Evolutionary conservation across 2,329 filamentous ascomycete species (phyloP).

Genomic region (Epichloe sp.): DNA sequence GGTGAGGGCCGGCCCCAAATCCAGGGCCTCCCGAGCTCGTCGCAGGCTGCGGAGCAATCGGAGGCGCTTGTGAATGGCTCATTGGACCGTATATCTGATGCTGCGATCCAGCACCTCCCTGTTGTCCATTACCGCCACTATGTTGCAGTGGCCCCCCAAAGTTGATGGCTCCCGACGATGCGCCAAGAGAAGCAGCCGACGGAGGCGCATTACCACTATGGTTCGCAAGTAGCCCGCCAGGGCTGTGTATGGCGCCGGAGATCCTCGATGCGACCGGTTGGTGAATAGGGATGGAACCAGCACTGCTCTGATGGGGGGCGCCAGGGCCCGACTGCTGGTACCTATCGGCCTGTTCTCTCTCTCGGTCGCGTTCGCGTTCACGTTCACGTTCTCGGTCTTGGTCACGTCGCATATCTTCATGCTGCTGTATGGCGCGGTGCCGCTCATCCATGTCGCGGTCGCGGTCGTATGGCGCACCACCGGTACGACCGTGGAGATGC

Average conservation of each 20-base stretch:
- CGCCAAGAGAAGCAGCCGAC: conserved; percentile 38
- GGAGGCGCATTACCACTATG: conserved; percentile 45
- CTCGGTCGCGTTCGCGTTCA: conserved; percentile 42
- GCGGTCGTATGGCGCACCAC: conserved; percentile 31
- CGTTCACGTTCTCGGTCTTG: conserved; percentile 46
- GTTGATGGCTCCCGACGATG: conserved; percentile 34
- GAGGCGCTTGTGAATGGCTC: conserved; percentile 34
- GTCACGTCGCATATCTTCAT: conserved; percentile 35
- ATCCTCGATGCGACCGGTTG: conserved; percentile 82
- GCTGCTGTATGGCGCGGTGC: conserved; percentile 32
- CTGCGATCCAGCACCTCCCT: conserved; percentile 31
- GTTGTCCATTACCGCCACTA: conserved; percentile 31
- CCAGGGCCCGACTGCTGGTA: conserved; percentile 45
- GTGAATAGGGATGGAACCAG: conserved; percentile 80
- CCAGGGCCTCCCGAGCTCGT: conserved; percentile 48
- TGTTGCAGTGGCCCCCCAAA: conserved; percentile 48
- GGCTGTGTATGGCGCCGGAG: conserved; percentile 75
- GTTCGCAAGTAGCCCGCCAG: conserved; percentile 72
- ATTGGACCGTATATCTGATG: conserved; percentile 47
- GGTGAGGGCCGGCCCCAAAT: conserved; percentile 55
- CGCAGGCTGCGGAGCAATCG: conserved; percentile 40
- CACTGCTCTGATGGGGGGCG: conserved; percentile 63
- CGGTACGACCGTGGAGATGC: conserved; percentile 26
- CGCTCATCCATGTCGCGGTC: conserved; percentile 36
- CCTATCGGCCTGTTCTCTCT: conserved; percentile 40